Evolutionary conservation across 2,329 filamentous ascomycete species (phyloP), one percentile per base, ranked within the genome.

Genomic region (Sporothrix pseudoabietina): DNA sequence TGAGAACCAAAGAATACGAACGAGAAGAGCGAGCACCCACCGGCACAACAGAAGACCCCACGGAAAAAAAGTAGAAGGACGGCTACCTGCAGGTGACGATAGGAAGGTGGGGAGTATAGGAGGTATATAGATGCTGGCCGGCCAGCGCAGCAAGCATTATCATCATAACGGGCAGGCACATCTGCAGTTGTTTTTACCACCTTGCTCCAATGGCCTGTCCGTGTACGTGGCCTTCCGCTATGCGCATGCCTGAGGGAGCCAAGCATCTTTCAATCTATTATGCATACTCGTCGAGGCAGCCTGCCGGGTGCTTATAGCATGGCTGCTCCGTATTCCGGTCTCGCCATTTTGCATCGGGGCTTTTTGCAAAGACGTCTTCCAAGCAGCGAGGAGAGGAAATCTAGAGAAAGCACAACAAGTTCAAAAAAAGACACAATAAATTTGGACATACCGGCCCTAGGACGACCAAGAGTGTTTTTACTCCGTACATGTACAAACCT

Each of bases 1-100:
- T 26, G 26, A 26, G 26, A 26, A 26, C 26, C 35, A 8, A 22
- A 66, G 47, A 32, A 63, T 52, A 54, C n/a, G n/a, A 44, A 26
- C 5, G 32, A 10, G 14, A 63, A 57, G 19, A 69, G 39, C 12
- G 12, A 12, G 16, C 39, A 3, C 8, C 1, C 12, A 30, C 19
- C 6, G 14, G 41, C 22, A 44, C 52, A 69, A 47, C 52, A 73
- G 49, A 71, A 30, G 22, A 39, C 22, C 44, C 41, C 14, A 44
- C 14, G n/a, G 59, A 65, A 61, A 39, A 59, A 66, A 72, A 54
- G 26, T 22, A 4, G 30, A 47, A 39, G 22, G 44, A 35, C 47
- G 32, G 69, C 69, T 32, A 44, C 35, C 54, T 32, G 69, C 69
- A 57, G n/a, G 52, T n/a, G 30, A 41, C 30, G 47, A 47, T 9